Evolutionary conservation across 768 basidiomycete genomes (phyloP).

Genomic region (Roridomyces roridus): DNA sequence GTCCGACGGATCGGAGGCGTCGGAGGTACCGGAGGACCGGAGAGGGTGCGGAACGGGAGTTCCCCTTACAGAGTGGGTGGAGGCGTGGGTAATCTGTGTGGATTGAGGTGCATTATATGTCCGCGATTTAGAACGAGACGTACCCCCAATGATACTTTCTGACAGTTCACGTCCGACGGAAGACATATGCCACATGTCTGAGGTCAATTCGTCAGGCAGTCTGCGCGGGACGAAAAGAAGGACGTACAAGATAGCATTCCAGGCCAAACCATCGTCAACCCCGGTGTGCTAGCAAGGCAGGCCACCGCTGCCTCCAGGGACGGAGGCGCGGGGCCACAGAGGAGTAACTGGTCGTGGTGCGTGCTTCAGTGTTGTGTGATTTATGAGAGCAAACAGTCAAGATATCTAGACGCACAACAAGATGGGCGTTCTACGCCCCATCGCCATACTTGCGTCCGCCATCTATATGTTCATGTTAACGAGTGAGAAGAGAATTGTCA

Average conservation of each 20-base stretch:
- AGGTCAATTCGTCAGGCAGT: neutral
- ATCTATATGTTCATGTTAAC: constrained; percentile 1
- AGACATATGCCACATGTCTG: constrained; percentile 5
- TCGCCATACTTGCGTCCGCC: neutral
- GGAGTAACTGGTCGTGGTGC: constrained; percentile 10
- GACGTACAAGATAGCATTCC: constrained; percentile 8
- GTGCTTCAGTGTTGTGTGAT: neutral
- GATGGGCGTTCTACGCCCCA: neutral
- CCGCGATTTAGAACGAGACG: neutral
- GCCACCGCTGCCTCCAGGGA: constrained; percentile 5
- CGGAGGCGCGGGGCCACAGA: constrained; percentile 8
- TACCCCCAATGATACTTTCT: constrained; percentile 18
- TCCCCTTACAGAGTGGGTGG: too few species aligned
- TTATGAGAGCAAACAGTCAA: neutral
- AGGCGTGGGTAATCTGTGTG: constrained; percentile 14
- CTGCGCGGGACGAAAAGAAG: neutral
- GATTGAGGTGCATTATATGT: too few species aligned
- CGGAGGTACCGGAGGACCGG: too few species aligned
- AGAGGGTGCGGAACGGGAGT: too few species aligned
- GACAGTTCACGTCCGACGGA: constrained; percentile 10
- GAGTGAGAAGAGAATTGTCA: too few species aligned
- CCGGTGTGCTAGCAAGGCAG: neutral
- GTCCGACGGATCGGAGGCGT: too few species aligned
- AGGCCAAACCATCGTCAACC: neutral
- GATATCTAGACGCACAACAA: neutral